These are phyloP conservation scores for Phellopilus nigrolimitatus DNA, from an alignment of 1,284 basidiomycete species.

Conservation along the genomic window DNA sequence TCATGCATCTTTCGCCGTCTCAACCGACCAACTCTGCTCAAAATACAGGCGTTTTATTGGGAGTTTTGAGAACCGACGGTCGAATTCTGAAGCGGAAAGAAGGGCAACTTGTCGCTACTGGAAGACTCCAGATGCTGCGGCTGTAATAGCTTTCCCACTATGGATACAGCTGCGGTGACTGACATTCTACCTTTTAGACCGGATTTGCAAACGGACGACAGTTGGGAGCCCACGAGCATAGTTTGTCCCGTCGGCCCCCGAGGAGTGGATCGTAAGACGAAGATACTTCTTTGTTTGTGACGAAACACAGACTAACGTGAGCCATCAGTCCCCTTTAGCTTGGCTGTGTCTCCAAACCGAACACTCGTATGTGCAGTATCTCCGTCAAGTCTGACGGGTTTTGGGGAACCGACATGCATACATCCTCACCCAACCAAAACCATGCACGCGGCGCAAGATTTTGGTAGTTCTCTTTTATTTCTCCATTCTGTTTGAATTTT, in stretches of 20 bases:
- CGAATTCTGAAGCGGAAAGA: slow-evolving; percentile 35
- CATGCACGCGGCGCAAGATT: slow-evolving; percentile 18
- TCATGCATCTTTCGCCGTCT: slow-evolving; percentile 6
- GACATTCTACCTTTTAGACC: slow-evolving; percentile 35
- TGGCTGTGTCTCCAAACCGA: slow-evolving; percentile 51
- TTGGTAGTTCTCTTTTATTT: slow-evolving; percentile 12
- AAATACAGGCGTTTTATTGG: slow-evolving; percentile 2
- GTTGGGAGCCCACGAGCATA: slow-evolving; percentile 46
- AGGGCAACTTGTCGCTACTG: slow-evolving; percentile 34
- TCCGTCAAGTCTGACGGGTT: slow-evolving; percentile 25
- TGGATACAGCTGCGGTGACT: neutral
- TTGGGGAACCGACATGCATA: slow-evolving; percentile 38
- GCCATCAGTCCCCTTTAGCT: slow-evolving; percentile 19
- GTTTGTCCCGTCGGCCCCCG: slow-evolving; percentile 36
- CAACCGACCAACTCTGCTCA: slow-evolving; percentile 9
- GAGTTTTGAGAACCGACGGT: slow-evolving; percentile 18
- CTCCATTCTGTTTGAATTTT: neutral
- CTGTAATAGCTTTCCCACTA: slow-evolving; percentile 39
- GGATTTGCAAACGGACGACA: slow-evolving; percentile 45
- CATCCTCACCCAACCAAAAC: slow-evolving; percentile 31
- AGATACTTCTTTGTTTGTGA: neutral
- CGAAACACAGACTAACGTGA: neutral
- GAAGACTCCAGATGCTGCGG: slow-evolving; percentile 46
- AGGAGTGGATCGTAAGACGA: slow-evolving; percentile 44
- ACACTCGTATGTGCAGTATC: slow-evolving; percentile 47